Conservation (phyloP, 2,329 filamentous ascomycete species). For the Chaetomium olivaceum region DNA sequence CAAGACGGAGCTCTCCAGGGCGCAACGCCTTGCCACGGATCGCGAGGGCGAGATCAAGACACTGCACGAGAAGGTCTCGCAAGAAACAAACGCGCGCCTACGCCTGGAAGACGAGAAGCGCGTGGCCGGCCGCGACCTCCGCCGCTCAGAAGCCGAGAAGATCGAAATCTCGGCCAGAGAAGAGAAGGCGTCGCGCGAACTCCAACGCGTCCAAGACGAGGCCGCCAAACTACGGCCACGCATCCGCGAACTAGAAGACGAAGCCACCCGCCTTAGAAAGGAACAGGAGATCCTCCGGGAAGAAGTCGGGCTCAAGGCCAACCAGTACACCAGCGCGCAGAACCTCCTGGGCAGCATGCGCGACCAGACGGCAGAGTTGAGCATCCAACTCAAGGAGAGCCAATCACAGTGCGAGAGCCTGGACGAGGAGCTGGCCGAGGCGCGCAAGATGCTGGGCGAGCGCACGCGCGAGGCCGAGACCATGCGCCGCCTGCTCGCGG, state of each 20-base stretch:
- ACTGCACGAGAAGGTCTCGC: conserved; percentile 74
- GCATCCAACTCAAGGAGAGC: conserved; percentile 87
- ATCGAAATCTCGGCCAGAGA: conserved; percentile 72
- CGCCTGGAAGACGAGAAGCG: conserved; percentile 79
- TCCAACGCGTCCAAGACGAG: conserved; percentile 72
- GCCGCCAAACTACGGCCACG: conserved; percentile 63
- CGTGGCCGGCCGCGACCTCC: conserved; percentile 72
- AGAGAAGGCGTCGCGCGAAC: conserved; percentile 70
- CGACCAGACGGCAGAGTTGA: conserved; percentile 85
- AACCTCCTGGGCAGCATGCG: conserved; percentile 88
- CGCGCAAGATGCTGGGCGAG: conserved; percentile 81
- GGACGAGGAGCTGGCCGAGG: conserved; percentile 89
- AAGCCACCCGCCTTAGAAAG: conserved; percentile 65
- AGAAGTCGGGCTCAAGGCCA: conserved; percentile 79
- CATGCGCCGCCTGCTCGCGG: conserved; percentile 84
- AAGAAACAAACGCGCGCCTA: conserved; percentile 69
- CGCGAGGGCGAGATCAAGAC: conserved; percentile 76
- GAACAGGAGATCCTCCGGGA: conserved; percentile 71
- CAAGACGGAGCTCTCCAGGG: conserved; percentile 67
- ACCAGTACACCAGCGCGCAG: conserved; percentile 83
- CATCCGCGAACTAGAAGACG: conserved; percentile 70
- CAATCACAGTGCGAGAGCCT: conserved; percentile 78
- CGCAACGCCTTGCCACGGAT: conserved; percentile 69
- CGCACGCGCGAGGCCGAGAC: conserved; percentile 90
- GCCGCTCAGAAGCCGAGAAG: conserved; percentile 75